Base-by-base conservation (phyloP, 768 basidiomycete species). In the Boletus tomentosulus region DNA sequence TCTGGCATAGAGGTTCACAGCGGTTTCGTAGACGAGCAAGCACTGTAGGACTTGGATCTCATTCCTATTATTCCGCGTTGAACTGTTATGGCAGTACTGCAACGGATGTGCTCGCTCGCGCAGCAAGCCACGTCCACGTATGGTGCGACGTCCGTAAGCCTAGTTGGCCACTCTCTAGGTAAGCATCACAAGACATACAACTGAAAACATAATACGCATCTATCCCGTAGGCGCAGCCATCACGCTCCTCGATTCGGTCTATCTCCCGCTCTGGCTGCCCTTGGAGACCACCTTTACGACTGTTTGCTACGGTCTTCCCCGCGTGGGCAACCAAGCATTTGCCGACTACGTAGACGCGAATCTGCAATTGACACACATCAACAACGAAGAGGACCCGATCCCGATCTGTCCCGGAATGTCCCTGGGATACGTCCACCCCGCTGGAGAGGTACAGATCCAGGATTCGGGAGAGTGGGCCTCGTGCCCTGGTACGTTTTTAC, bases 281-380 rank as follows among this genome's bases (percentile, higher is more conserved):
- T 25, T 54, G 0, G 61, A 58, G 51, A 72, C 66, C 1, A 62
- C 62, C 12, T 68, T 76, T 67, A 39, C 53, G 44, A 68, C 71
- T 3, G 28, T 72, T 27, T 34, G 50, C 12, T 75, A 72, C 47
- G 75, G 74, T 28, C 62, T 76, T 31, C 74, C 73, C 35, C 65
- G 73, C 25, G 73, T 73, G 25, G 83, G 85, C 12, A 85, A 86
- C 66, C 75, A 79, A 61, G 81, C 73, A 3, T 86, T 85, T 55
- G 84, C 83, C 1, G 58, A 82, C 59, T 79, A 78, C 57, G 76
- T 84, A 45, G 80, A 84, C 53, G 65, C 73, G 8, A 67, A 78
- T 41, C 43, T 71, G 38, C 55, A 69, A 12, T 57, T 84, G 44
- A 82, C 75, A 3, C 83, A 79, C 55, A 75, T 86, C 64, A 84